Evolutionary conservation across 345 rosid genomes (phyloP).

Genomic region (Acer negundo): DNA sequence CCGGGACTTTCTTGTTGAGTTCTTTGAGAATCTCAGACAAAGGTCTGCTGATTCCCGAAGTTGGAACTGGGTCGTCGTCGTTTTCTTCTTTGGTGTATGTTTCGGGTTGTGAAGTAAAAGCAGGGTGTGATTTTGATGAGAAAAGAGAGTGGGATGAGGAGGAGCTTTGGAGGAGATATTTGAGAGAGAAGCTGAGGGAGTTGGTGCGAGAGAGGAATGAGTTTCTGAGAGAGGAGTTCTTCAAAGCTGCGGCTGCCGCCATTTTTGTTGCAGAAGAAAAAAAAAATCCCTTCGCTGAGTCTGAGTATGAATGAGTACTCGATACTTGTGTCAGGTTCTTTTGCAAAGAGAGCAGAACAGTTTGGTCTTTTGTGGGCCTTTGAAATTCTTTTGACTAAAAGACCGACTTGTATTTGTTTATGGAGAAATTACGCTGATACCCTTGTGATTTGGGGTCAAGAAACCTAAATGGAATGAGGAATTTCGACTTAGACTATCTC

Average conservation of each 20-base stretch:
- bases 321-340: neutral
- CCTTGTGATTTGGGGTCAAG: too few relatives aligned
- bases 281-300: neutral
- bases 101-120: neutral
- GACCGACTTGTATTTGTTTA: too few relatives aligned
- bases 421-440: too few relatives aligned
- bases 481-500: too few relatives aligned
- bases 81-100: slow-evolving; percentile 13
- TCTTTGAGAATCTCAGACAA: slow-evolving; percentile 70
- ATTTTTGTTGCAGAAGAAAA: neutral
- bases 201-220: neutral
- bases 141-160: neutral
- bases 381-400: neutral
- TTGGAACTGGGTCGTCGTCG: slow-evolving; percentile 43
- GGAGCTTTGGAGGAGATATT: neutral
- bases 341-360: neutral
- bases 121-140: slow-evolving; percentile 14
- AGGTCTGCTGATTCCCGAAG: slow-evolving; percentile 71
- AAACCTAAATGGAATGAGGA: too few relatives aligned
- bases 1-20: slow-evolving; percentile 80
- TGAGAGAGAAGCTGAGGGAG: neutral
- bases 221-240: slow-evolving; percentile 12
- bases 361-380: neutral
- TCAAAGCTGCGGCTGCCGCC: slow-evolving; percentile 11
- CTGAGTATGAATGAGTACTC: too few relatives aligned